phyloP scores from a whole-genome alignment of 495 filamentous ascomycete species.

The Xylaria venustula region DNA sequence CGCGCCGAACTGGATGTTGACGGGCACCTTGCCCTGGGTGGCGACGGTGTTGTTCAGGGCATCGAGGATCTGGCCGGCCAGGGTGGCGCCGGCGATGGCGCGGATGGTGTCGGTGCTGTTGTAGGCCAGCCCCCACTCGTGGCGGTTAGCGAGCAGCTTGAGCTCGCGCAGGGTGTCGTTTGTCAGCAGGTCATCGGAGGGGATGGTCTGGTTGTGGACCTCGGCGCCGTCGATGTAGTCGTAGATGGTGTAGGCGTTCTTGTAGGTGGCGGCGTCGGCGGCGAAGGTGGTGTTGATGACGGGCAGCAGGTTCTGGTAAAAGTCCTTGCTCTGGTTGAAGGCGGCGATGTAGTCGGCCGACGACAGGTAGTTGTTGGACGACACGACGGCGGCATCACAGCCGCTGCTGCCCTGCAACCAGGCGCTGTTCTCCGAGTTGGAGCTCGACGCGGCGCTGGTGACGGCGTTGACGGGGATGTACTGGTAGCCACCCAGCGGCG shows the following conservation, averaged over 20 bases:
- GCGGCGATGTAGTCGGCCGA: conserved; percentile 55
- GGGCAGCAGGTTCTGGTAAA: conserved; percentile 64
- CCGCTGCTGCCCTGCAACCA: conserved; percentile 58
- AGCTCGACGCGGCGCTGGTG: conserved; percentile 46
- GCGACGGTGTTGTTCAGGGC: conserved; percentile 59
- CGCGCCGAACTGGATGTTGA: conserved; percentile 62
- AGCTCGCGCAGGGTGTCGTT: conserved; percentile 54
- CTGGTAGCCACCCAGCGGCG: conserved; percentile 72
- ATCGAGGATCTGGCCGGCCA: conserved; percentile 65
- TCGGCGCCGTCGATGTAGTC: conserved; percentile 73
- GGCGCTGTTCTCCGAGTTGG: conserved; percentile 58
- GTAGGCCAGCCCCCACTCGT: conserved; percentile 65
- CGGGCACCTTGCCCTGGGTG: conserved; percentile 36
- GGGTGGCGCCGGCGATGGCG: conserved; percentile 55
- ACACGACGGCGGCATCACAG: conserved; percentile 61
- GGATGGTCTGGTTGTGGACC: conserved; percentile 67
- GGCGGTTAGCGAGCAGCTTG: conserved; percentile 62
- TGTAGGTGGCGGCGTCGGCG: conserved; percentile 54
- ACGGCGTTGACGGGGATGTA: conserved; percentile 62
- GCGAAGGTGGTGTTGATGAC: conserved; percentile 60
- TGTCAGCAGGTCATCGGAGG: conserved; percentile 46
- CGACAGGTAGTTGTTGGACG: conserved; percentile 71
- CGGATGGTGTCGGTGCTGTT: conserved; percentile 43
- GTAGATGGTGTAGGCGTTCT: conserved; percentile 73
- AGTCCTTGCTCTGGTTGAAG: conserved; percentile 53